Conservation (phyloP, 2,329 filamentous ascomycete species). For the Paramyrothecium roridum region DNA sequence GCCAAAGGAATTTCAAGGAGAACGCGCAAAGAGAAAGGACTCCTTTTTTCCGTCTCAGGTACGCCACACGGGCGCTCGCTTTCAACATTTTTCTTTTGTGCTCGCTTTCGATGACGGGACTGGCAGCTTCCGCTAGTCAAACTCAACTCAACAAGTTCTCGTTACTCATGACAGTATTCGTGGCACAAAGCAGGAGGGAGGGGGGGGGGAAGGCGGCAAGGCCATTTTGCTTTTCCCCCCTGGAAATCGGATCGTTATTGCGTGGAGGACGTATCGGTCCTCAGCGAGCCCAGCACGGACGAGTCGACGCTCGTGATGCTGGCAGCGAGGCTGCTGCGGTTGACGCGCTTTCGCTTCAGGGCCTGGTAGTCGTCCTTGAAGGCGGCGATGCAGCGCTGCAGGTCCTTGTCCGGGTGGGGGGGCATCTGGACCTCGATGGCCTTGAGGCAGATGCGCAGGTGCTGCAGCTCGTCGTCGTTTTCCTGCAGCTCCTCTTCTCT, state of each 20-base stretch:
- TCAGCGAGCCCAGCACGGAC: slow-evolving; percentile 15
- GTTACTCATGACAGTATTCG: background rate
- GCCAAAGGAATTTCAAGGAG: too few species aligned
- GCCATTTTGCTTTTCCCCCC: background rate
- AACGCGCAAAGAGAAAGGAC: too few species aligned
- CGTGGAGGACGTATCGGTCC: background rate
- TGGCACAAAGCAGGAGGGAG: too few species aligned
- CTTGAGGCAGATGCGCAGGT: slow-evolving; percentile 59
- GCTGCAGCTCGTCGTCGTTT: slow-evolving; percentile 58
- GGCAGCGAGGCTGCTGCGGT: slow-evolving; percentile 21
- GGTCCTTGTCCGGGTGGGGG: slow-evolving; percentile 49
- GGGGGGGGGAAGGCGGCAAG: background rate
- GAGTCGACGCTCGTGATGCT: slow-evolving; percentile 23
- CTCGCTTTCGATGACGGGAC: too few species aligned
- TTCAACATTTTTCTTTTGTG: too few species aligned
- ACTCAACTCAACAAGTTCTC: background rate
- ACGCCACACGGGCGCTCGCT: too few species aligned
- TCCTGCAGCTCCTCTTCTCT: slow-evolving; percentile 55
- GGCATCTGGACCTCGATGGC: slow-evolving; percentile 59
- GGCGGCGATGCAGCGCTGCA: slow-evolving; percentile 55
- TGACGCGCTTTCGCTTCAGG: slow-evolving; percentile 44
- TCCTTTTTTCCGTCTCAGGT: too few species aligned
- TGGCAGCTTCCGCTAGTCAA: background rate
- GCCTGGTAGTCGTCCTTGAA: slow-evolving; percentile 58
- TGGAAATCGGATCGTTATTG: background rate